These are phyloP conservation scores for Colletotrichum camelliae DNA, from an alignment of 2,329 filamentous ascomycete species.

Conservation along the genomic window DNA sequence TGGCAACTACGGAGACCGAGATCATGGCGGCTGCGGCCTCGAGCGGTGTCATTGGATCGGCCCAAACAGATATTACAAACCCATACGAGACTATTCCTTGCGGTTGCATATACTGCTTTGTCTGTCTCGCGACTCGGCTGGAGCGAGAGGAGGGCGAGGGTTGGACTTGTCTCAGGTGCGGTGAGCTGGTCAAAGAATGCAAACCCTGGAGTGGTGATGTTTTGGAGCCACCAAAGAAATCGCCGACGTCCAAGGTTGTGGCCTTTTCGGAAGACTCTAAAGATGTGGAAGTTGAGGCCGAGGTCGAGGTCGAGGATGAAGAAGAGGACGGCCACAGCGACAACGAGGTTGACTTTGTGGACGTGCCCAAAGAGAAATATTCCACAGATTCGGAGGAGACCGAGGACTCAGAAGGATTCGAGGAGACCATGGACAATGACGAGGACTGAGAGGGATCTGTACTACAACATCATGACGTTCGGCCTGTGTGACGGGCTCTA, in stretches of 20 bases:
- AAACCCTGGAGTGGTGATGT: conserved; percentile 93
- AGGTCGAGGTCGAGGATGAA: not conserved
- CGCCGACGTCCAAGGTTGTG: conserved; percentile 59
- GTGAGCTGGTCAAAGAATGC: conserved; percentile 82
- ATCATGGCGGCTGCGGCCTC: conserved; percentile 73
- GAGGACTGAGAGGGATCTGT: not conserved
- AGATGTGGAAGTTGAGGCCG: not conserved
- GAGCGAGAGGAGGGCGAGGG: conserved; percentile 94
- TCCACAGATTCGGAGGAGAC: conserved; percentile 1
- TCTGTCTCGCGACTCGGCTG: conserved; percentile 88
- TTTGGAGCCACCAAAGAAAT: conserved; percentile 60
- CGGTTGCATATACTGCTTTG: conserved; percentile 93
- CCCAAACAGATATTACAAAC: conserved; percentile 93
- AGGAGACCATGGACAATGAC: conserved; percentile 17
- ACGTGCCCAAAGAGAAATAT: not conserved
- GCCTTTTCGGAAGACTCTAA: conserved; percentile 64
- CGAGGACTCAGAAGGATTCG: conserved; percentile 17
- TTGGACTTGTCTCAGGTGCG: conserved; percentile 90
- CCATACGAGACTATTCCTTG: conserved; percentile 92
- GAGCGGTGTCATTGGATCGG: conserved; percentile 83
- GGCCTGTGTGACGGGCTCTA: not conserved
- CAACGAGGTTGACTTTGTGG: not conserved
- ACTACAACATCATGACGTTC: not conserved
- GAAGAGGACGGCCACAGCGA: not conserved
- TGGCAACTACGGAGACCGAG: conserved; percentile 74